Base-by-base conservation (phyloP, 768 basidiomycete genomes). In the Russula griseocarnosa region DNA sequence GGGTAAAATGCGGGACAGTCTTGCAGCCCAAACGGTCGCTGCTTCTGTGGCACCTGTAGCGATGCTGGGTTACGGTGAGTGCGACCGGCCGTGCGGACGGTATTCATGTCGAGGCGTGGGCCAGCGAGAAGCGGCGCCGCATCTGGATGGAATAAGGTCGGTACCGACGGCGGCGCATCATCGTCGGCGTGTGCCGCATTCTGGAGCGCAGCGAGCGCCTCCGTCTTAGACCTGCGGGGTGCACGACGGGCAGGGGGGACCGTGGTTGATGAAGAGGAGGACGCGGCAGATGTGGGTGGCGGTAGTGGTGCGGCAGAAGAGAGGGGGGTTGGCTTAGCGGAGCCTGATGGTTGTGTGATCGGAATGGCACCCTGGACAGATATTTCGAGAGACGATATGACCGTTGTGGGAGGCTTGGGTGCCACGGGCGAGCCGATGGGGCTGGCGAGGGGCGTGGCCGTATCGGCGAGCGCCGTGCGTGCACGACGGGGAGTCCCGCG, bases 1-100 rank as follows among this genome's bases (percentile, higher is more conserved):
- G 97, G 97, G 74, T 87, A 88, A 73, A 85, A 99, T 68, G 85
- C 85, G 5, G 92, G 97, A 69, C 93, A 96, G 71, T 98, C 92
- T 65, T 86, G 79, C 58, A 99, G 80, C 20, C 83, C 92, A 75
- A 98, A 98, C 13, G 90, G 86, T 47, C 96, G 83, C 34, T 81
- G 75, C n/a, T 76, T 74, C 24, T 54, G 50, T n/a, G 58, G 38
- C 22, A 73, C 74, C 56, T 73, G 73, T 44, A 77, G 75, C 9
- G 57, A 60, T n/a, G 36, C 8, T 3, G 58, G 44, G 42, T 74
- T 73, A 13, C 75, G 72, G 63, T 76, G 78, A 60, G 80, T 78
- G 38, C 81, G 83, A 66, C 81, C 80, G 28, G 79, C 72, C 11
- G 87, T 90, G 78, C 89, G 90, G 71, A 93, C 84, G 10, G 86